Evolutionary conservation across 2,329 filamentous ascomycete genomes (phyloP).

Genomic region (Penicillium sp.): DNA sequence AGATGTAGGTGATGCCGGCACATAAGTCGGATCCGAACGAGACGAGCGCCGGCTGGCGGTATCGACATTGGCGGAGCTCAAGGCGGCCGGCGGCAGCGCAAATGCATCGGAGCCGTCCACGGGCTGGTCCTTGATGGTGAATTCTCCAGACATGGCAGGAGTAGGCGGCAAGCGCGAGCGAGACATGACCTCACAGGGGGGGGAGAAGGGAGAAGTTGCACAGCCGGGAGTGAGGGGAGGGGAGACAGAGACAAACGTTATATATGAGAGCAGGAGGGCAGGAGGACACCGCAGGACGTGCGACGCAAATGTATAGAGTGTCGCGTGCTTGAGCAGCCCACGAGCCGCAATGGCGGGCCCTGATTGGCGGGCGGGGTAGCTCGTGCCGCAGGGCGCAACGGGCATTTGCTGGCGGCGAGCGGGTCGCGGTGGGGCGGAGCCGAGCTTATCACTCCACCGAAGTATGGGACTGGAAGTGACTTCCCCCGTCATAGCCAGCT

Average conservation of each 20-base stretch:
- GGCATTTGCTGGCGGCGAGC: slow-evolving; percentile 25
- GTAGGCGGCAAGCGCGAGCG: slow-evolving; percentile 36
- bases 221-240: slow-evolving; percentile 1
- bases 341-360: slow-evolving; percentile 21
- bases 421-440: slow-evolving; percentile 9
- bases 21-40: slow-evolving; percentile 29
- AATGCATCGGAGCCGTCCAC: slow-evolving; percentile 35
- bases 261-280: background rate
- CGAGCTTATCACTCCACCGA: slow-evolving; percentile 27
- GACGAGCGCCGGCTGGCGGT: slow-evolving; percentile 29
- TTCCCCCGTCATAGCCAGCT: no score
- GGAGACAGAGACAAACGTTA: background rate
- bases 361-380: slow-evolving; percentile 28
- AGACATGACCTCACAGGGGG: slow-evolving; percentile 28
- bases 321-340: slow-evolving; percentile 39
- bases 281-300: background rate
- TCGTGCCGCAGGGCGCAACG: slow-evolving; percentile 27
- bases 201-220: slow-evolving; percentile 1
- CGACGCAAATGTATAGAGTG: slow-evolving; percentile 21
- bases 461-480: no score
- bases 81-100: slow-evolving; percentile 37
- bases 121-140: slow-evolving; percentile 38
- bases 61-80: slow-evolving; percentile 28
- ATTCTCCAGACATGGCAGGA: slow-evolving; percentile 40
- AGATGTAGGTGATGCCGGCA: slow-evolving; percentile 36